These are phyloP conservation scores for Withania somnifera DNA, from an alignment of 305 asterid species.

Conservation along the genomic window DNA sequence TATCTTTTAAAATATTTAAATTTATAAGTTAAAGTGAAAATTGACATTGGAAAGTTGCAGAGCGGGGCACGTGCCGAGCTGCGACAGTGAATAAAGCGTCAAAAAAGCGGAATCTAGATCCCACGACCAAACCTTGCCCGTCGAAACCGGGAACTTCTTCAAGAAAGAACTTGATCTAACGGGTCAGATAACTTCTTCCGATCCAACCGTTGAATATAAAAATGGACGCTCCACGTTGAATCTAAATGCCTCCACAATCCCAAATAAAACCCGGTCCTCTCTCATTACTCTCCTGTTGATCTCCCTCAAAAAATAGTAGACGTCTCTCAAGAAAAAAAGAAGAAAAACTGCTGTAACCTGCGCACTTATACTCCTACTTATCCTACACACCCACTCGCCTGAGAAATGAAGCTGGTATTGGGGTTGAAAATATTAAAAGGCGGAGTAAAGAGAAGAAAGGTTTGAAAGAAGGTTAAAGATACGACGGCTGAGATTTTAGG, in stretches of 20 bases:
- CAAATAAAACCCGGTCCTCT: background rate
- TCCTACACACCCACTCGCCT: background rate
- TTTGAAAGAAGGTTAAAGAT: background rate
- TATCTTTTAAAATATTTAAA: background rate
- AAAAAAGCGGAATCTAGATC: background rate
- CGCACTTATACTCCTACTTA: background rate
- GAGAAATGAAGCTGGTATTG: background rate
- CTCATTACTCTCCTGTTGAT: background rate
- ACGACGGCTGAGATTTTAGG: slow-evolving; percentile 11
- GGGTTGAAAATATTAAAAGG: background rate
- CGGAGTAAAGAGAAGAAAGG: slow-evolving; percentile 13
- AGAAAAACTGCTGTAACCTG: background rate
- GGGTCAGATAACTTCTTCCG: background rate
- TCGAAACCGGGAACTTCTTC: background rate
- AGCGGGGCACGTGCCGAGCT: background rate
- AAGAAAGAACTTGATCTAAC: background rate
- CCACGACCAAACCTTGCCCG: background rate
- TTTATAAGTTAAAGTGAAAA: background rate
- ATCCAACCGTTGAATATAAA: background rate
- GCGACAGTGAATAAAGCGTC: background rate
- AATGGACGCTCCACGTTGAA: background rate
- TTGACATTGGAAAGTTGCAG: background rate
- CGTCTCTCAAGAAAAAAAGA: background rate
- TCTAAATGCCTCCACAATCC: background rate
- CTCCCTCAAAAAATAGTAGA: background rate